These are phyloP conservation scores for Skeletonema marinoi DNA, from an alignment of 108 stramenopile species.

Conservation along the genomic window DNA sequence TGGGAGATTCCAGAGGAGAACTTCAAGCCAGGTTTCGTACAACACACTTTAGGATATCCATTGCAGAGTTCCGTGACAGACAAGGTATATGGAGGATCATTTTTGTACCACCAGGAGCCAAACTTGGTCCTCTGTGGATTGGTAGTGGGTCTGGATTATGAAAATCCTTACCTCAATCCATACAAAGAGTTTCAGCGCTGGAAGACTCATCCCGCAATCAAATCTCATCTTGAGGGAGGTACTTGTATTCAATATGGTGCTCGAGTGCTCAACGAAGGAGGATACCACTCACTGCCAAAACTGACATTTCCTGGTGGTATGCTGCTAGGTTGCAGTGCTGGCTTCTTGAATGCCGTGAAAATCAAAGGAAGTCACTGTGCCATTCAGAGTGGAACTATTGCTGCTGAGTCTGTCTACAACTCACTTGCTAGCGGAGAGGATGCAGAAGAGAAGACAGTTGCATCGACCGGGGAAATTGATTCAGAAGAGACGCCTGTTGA, in stretches of 20 bases:
- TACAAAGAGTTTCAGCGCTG: conserved; percentile 98
- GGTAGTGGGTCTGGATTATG: conserved; percentile 98
- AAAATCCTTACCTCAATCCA: conserved; percentile 98
- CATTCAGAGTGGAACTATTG: conserved; percentile 94
- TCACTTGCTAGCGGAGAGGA: conserved; percentile 61
- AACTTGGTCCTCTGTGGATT: conserved; percentile 94
- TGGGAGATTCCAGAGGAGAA: conserved; percentile 96
- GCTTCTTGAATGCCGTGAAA: conserved; percentile 98
- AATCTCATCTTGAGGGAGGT: conserved; percentile 91
- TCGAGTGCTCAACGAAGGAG: conserved; percentile 97
- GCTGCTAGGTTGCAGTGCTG: conserved; percentile 95
- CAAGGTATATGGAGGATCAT: conserved; percentile 93
- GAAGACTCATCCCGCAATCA: conserved; percentile 96
- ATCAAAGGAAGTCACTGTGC: conserved; percentile 99
- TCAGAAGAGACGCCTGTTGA: conserved; percentile 54
- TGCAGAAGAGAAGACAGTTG: conserved; percentile 65
- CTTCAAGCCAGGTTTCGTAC: conserved; percentile 93
- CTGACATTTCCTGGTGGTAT: conserved; percentile 95
- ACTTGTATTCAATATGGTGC: conserved; percentile 97
- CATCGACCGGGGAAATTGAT: conserved; percentile 70
- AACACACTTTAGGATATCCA: conserved; percentile 98
- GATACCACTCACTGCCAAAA: conserved; percentile 95
- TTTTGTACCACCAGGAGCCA: conserved; percentile 96
- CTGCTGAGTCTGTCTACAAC: conserved; percentile 92
- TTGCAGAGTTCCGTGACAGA: conserved; percentile 76